Evolutionary conservation across 208 protist genomes (phyloP).

Genomic region (Wallacemonas rigidus): DNA sequence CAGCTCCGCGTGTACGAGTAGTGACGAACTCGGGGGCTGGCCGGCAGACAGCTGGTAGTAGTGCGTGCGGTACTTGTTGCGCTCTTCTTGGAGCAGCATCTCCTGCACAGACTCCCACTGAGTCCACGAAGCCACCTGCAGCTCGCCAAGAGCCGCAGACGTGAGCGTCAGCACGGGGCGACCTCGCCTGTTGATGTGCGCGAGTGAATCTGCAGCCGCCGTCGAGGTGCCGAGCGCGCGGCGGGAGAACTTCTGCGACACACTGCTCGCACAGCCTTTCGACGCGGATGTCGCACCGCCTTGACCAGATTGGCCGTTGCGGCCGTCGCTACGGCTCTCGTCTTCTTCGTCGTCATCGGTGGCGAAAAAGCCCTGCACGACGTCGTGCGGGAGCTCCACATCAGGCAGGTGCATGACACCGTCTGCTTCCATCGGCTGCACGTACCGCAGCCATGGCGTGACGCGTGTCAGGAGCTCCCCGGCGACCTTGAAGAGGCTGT

Average conservation of each 20-base stretch:
- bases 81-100: slow-evolving; percentile 17
- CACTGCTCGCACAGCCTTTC: not conserved
- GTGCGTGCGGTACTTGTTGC: slow-evolving; percentile 17
- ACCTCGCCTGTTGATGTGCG: not conserved
- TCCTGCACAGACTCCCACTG: slow-evolving; percentile 26
- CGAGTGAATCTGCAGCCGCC: not conserved
- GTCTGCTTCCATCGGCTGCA: slow-evolving; percentile 8
- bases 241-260: not conserved
- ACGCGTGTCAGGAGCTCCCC: slow-evolving; percentile 15
- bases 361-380: slow-evolving; percentile 10
- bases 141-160: slow-evolving; percentile 1
- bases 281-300: not conserved
- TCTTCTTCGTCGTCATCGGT: slow-evolving; percentile 18
- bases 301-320: not conserved
- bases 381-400: slow-evolving; percentile 14
- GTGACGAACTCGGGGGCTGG: slow-evolving; percentile 1
- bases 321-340: not conserved
- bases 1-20: slow-evolving; percentile 22
- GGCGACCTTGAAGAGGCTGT: slow-evolving; percentile 19
- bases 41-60: slow-evolving; percentile 6
- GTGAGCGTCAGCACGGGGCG: slow-evolving; percentile 3
- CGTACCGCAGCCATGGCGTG: slow-evolving; percentile 15
- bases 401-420: slow-evolving; percentile 11
- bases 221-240: not conserved
- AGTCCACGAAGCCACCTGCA: slow-evolving; percentile 16